Conservation (phyloP, 345 rosid species). For the Clausena lansium region DNA sequence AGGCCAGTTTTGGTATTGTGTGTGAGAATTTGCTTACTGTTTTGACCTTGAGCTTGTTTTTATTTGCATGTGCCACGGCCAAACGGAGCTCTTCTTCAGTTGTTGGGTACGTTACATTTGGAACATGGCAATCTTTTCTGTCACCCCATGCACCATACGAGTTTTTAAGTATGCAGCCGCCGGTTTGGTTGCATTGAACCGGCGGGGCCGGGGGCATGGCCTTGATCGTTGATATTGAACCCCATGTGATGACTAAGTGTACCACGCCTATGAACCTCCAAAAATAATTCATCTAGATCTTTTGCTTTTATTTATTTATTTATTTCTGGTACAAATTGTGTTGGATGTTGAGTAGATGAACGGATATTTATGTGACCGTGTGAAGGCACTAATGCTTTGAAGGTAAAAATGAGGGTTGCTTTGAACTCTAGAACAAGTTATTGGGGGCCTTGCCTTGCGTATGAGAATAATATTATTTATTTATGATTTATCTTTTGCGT, state of each 20-base stretch:
- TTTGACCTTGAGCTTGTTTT: slow-evolving; percentile 57
- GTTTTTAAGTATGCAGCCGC: slow-evolving; percentile 56
- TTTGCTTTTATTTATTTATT: no score
- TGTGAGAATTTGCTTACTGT: slow-evolving; percentile 74
- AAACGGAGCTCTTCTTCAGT: slow-evolving; percentile 65
- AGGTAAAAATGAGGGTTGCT: neutral
- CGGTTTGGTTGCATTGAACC: slow-evolving; percentile 46
- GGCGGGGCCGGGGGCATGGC: slow-evolving; percentile 62
- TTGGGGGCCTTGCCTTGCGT: no score
- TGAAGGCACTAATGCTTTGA: slow-evolving; percentile 3
- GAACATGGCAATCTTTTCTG: slow-evolving; percentile 52
- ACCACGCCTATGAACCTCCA: neutral
- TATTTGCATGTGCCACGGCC: slow-evolving; percentile 59
- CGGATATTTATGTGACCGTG: neutral
- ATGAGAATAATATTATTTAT: no score
- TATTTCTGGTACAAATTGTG: neutral
- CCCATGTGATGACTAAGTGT: slow-evolving; percentile 2
- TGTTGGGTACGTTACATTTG: slow-evolving; percentile 49
- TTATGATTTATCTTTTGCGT: no score
- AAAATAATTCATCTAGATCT: neutral
- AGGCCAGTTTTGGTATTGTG: slow-evolving; percentile 80
- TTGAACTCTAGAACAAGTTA: slow-evolving; percentile 1
- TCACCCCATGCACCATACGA: slow-evolving; percentile 84
- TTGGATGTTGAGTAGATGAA: neutral
- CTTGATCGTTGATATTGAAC: neutral